Evolutionary conservation across 164 flowering plant genomes (phyloP), one percentile per base, ranked within the genome.

Genomic region (Magnolia officinalis): DNA sequence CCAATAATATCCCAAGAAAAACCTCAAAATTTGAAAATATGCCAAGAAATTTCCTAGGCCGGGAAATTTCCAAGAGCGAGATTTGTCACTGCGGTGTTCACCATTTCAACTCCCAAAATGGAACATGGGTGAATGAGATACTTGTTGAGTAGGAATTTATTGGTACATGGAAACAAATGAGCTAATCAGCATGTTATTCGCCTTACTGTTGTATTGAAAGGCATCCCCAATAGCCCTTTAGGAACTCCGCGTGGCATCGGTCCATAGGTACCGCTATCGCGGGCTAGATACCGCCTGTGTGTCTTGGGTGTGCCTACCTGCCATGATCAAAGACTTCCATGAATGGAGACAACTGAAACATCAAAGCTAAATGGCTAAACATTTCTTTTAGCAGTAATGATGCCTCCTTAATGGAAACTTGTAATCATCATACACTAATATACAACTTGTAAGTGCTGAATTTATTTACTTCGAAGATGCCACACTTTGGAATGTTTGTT

Each of bases 251-350:
- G 92, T 70, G 98, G 99, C 93, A 96, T 94, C 71, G 99, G 98
- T 78, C 99, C 98, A 83, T 96, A 96, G 21, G 99, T 96, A 72
- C 99, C 99, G 72, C 82, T 81, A 72, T 89, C 92, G 52, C 98
- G 90, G 78, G 99, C 98, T 65, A 96, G 87, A 83, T 81, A 96
- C 14, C 98, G 86, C 79, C n/a, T 84, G 81, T 96, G 98, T 71
- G 99, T 96, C 84, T 89, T 93, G 63, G 99, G 99, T 61, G 97
- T 89, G 70, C 98, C 99, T n/a, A 96, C 90, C 99, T 96, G 84
- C 77, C 73, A 85, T 63, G 52, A 64, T 49, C 61, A 67, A 10
- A 29, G n/a, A 74, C 31, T 45, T 23, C 19, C n/a, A 63, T 37
- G 76, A 72, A 45, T 68, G 18, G 77, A 24, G 50, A 50, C 14